A percentile compares a stretch with the other conserved stretches of the same genome.
These are phyloP conservation scores for Calvatia gigantea DNA, from an alignment of 768 basidiomycete genomes.

Conservation along the genomic window DNA sequence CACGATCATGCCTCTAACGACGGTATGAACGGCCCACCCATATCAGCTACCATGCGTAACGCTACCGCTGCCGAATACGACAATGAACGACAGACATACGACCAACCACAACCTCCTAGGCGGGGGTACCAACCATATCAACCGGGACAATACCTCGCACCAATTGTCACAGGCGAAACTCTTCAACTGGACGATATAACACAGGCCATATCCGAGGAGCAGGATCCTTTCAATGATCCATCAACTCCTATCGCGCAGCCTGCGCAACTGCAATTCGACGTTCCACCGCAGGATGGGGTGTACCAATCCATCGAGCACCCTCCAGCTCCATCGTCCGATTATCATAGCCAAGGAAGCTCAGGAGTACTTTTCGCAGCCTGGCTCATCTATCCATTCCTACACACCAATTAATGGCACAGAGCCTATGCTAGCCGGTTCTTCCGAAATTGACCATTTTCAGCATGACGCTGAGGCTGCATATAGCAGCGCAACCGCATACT, in stretches of 20 bases:
- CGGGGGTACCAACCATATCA: constrained; percentile 45
- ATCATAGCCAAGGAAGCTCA: neutral
- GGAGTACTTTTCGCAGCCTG: neutral
- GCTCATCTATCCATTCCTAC: constrained; percentile 22
- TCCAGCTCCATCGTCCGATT: constrained; percentile 19
- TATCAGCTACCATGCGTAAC: constrained; percentile 18
- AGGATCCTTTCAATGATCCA: constrained; percentile 27
- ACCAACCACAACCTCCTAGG: constrained; percentile 15
- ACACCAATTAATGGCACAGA: constrained; percentile 25
- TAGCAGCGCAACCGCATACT: constrained; percentile 51
- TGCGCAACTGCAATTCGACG: neutral
- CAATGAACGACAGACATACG: constrained; percentile 16
- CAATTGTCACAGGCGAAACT: constrained; percentile 65
- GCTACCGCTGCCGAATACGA: neutral
- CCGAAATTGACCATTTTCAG: constrained; percentile 52
- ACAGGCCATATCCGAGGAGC: constrained; percentile 12
- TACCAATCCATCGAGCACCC: constrained; percentile 35
- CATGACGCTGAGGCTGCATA: constrained; percentile 63
- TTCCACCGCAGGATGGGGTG: constrained; percentile 20
- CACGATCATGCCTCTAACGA: constrained; percentile 16
- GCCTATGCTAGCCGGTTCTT: constrained; percentile 30
- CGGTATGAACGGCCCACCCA: constrained; percentile 21
- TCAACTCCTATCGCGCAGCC: constrained; percentile 18
- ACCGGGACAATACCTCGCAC: constrained; percentile 57
- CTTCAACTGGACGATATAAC: constrained; percentile 42